Base-by-base conservation (phyloP, 495 filamentous ascomycete genomes). In the Hypoxylon fuscum region DNA sequence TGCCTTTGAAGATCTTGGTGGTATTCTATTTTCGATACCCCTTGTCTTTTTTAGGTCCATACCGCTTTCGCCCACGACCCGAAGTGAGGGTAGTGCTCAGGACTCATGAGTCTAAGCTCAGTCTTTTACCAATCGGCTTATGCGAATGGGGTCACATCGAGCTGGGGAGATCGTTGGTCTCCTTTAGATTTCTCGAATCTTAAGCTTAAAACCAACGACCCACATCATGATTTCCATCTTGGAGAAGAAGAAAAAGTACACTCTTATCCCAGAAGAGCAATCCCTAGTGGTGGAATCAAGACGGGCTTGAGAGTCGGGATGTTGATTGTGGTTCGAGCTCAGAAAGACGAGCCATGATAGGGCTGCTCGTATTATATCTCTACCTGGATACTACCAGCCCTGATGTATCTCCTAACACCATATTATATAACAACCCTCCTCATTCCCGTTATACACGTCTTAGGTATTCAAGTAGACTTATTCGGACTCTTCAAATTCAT, bases 1-100 rank as follows among this genome's bases (percentile, higher is more conserved):
- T 40, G 35, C 15, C 56, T 32, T 23, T 49, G 46, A 41, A 44
- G 21, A 49, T 59, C 48, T 48, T 48, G 55, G 42, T 27, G 20
- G 27, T 60, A 53, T 66, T 66, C 63, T 66, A 66, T 66, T 66
- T 66, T 66, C 63, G 54, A 53, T 51, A 40, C 42, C 47, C 40
- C 55, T 41, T 31, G 14, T 48, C 41, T 8, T 57, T 18, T 40
- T 17, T 40, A 7, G 22, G 29, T 22, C 42, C 45, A 21, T 34
- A 12, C 45, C 45, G 18, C 3, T 42, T 52, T 52, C 14, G 21
- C 35, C 23, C 15, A 17, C 42, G 22, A 45, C 15, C 4, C 23
- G 11, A 31, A 31, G 6, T 6, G 22, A 52, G 37, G n/a, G 17
- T 18, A 65, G 32, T 29, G 18, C 37, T 18, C 25, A 27, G 25